Evolutionary conservation across 768 basidiomycete species (phyloP).

Genomic region (Russula compacta): DNA sequence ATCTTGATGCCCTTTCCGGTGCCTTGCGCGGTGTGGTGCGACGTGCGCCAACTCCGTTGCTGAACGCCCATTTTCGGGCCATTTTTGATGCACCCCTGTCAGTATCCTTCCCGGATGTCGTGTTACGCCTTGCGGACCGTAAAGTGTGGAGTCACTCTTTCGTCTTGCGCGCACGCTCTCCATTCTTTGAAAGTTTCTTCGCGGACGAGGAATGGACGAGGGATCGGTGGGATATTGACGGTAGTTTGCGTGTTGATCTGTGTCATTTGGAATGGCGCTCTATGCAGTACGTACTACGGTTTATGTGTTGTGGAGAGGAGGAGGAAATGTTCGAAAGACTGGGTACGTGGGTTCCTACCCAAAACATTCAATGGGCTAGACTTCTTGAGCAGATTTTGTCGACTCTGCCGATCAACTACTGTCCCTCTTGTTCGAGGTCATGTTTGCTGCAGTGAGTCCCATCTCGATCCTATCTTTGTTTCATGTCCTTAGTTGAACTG

Average conservation of each 20-base stretch:
- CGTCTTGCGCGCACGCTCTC: conserved; percentile 73
- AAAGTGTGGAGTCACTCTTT: conserved; percentile 60
- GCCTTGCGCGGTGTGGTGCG: conserved; percentile 58
- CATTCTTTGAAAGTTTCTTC: conserved; percentile 80
- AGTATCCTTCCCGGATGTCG: conserved; percentile 52
- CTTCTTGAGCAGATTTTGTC: conserved; percentile 42
- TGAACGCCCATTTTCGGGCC: conserved; percentile 40
- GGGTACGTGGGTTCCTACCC: conserved; percentile 35
- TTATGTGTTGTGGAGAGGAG: conserved; percentile 66
- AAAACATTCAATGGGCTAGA: background rate
- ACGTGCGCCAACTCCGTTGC: conserved; percentile 37
- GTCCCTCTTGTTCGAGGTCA: conserved; percentile 80
- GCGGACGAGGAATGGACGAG: conserved; percentile 74
- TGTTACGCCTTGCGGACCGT: conserved; percentile 60
- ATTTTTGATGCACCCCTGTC: conserved; percentile 33
- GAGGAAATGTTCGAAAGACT: conserved; percentile 62
- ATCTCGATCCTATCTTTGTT: background rate
- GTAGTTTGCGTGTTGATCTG: conserved; percentile 57
- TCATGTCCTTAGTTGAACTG: background rate
- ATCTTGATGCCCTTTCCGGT: conserved; percentile 43
- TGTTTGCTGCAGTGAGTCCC: conserved; percentile 67
- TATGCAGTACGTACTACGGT: conserved; percentile 68
- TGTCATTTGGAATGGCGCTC: conserved; percentile 62
- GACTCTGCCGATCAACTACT: conserved; percentile 64
- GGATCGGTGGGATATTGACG: conserved; percentile 43